Conservation (phyloP, 73 alveolate species). For the Symbiodinium natans region DNA sequence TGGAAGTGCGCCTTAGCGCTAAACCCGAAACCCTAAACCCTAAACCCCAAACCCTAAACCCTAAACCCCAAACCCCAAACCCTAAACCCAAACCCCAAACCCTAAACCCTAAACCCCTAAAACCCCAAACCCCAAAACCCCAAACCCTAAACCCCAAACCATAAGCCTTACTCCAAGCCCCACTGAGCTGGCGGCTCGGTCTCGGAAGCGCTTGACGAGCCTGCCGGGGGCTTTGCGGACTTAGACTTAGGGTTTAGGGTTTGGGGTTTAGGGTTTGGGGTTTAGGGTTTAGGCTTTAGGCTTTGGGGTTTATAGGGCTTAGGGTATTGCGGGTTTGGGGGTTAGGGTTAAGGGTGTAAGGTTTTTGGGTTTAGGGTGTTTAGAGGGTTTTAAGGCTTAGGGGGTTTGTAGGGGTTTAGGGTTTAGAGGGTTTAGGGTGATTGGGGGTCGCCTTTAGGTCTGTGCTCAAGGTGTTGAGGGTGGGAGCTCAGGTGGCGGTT, state of each 20-base stretch:
- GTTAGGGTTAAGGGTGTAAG: background rate
- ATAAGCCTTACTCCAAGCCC: too few relatives aligned
- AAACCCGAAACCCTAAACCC: too few relatives aligned
- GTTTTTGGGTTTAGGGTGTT: background rate
- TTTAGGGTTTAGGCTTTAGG: too few relatives aligned
- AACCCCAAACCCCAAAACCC: too few relatives aligned
- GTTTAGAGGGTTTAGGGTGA: background rate
- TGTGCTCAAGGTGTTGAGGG: background rate
- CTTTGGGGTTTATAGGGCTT: background rate
- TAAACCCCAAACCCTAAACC: too few relatives aligned
- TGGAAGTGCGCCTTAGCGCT: too few relatives aligned
- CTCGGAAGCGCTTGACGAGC: background rate
- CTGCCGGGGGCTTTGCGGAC: background rate
- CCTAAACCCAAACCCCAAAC: too few relatives aligned
- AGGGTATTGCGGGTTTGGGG: background rate
- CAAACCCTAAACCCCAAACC: too few relatives aligned
- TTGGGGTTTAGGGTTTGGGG: too few relatives aligned
- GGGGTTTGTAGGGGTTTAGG: background rate
- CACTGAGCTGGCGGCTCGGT: too few relatives aligned
- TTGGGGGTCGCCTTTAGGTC: background rate
- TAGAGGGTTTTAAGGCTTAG: background rate
- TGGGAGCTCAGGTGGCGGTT: background rate
- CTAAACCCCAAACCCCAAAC: too few relatives aligned
- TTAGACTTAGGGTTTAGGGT: background rate
- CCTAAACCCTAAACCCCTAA: too few relatives aligned